Percentiles rank a stretch among this genome's conserved stretches.
phyloP scores from a whole-genome alignment of 2,329 filamentous ascomycete species.

The Westerdykella sp. region DNA sequence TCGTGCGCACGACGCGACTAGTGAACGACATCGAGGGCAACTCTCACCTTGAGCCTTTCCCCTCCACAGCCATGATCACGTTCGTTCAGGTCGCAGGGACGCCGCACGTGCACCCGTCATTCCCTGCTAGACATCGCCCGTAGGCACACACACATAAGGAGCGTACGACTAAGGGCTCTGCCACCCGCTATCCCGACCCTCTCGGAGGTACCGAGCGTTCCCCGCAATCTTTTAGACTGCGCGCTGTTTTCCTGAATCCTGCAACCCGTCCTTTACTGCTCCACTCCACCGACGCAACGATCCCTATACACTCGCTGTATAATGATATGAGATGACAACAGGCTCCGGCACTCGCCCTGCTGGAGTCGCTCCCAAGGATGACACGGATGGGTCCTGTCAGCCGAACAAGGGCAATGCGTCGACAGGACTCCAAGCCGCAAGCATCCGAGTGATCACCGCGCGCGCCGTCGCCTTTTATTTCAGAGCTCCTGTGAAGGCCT shows the following conservation, averaged over 20 bases:
- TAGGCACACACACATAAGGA: not conserved
- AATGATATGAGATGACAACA: slow-evolving; percentile 34
- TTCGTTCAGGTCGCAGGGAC: not conserved
- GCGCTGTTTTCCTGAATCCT: not conserved
- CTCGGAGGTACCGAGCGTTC: not conserved
- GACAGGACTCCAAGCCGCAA: slow-evolving; percentile 75
- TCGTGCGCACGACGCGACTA: not conserved
- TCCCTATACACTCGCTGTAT: not conserved
- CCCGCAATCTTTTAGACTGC: not conserved
- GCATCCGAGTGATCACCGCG: slow-evolving; percentile 75
- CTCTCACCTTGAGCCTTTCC: not conserved
- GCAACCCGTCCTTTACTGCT: not conserved
- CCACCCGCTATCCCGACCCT: not conserved
- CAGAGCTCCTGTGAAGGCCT: slow-evolving; percentile 82
- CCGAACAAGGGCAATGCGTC: slow-evolving; percentile 54
- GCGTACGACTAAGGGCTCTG: not conserved
- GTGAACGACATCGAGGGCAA: not conserved
- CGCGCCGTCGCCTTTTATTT: slow-evolving; percentile 88
- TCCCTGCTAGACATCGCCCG: not conserved
- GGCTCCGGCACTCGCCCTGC: slow-evolving; percentile 27
- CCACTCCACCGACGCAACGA: not conserved
- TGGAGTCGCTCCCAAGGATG: slow-evolving; percentile 24
- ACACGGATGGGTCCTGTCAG: slow-evolving; percentile 18
- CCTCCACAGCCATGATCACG: not conserved
- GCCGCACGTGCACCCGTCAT: not conserved